Conservation (phyloP, 139 green algal species). For the Yamagishiella unicocca region DNA sequence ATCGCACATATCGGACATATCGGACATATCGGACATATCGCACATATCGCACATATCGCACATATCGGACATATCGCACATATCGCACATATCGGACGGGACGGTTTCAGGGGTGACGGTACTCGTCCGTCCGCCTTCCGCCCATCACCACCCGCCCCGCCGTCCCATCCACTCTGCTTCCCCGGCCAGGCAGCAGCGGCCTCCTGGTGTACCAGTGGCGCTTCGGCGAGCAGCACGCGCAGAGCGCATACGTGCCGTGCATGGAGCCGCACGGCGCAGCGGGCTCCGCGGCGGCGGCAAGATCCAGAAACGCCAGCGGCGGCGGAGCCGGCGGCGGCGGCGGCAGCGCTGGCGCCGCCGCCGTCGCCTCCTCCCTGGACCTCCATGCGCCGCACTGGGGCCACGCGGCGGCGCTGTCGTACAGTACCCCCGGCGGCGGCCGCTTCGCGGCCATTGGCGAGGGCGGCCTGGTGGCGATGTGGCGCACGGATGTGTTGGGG, state of each 20-base stretch:
- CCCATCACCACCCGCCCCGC: no score
- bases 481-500: slow-evolving; percentile 74
- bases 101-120: no score
- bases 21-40: no score
- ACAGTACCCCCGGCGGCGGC: slow-evolving; percentile 66
- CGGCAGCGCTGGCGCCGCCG: neutral
- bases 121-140: no score
- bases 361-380: neutral
- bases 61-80: no score
- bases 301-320: neutral
- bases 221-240: slow-evolving; percentile 7
- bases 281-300: slow-evolving; percentile 14
- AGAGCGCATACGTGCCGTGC: slow-evolving; percentile 32
- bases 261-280: slow-evolving; percentile 23
- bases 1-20: no score
- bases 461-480: slow-evolving; percentile 82
- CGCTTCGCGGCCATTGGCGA: slow-evolving; percentile 83
- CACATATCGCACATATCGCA: no score
- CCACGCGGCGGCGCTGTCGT: slow-evolving; percentile 67
- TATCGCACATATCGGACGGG: no score
- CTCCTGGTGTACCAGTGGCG: slow-evolving; percentile 27
- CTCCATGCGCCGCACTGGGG: slow-evolving; percentile 36
- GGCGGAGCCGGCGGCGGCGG: neutral
- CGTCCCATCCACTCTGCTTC: no score
- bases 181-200: slow-evolving; percentile 8